Percentiles rank a stretch among this genome's conserved stretches.
phyloP scores from a whole-genome alignment of 129 eudicot species.

The Flaveria sonorensis region DNA sequence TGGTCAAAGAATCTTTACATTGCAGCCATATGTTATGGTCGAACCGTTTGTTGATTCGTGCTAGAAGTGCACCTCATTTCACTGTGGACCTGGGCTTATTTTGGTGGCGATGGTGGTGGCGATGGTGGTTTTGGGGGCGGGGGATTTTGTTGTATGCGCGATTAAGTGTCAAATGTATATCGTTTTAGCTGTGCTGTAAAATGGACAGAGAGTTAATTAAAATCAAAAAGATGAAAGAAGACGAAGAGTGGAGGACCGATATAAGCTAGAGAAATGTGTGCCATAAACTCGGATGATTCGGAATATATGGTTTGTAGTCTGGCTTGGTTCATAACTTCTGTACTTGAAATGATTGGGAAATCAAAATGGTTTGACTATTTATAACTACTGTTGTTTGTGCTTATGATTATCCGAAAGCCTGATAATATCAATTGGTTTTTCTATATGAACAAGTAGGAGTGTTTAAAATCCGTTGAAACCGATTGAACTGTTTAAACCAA shows the following conservation, averaged over 20 bases:
- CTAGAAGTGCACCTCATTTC: slow-evolving; percentile 12
- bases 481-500: too few species aligned
- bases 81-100: slow-evolving; percentile 7
- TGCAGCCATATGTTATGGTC: slow-evolving; percentile 68
- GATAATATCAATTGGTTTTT: neutral
- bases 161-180: slow-evolving; percentile 24
- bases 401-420: neutral
- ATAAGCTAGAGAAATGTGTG: slow-evolving; percentile 28
- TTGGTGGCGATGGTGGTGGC: neutral
- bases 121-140: neutral
- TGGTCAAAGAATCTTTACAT: slow-evolving; percentile 75
- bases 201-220: slow-evolving; percentile 23
- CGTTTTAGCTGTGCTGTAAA: slow-evolving; percentile 28
- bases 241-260: neutral
- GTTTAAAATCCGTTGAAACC: neutral
- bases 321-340: slow-evolving; percentile 31
- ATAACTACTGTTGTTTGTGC: neutral
- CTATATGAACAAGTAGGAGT: neutral
- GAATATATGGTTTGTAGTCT: slow-evolving; percentile 31
- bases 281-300: slow-evolving; percentile 18
- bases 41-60: slow-evolving; percentile 43
- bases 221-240: neutral
- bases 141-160: slow-evolving; percentile 16
- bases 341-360: slow-evolving; percentile 31
- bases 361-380: slow-evolving; percentile 26